These are phyloP conservation scores for Magnolia changhungtana DNA, from an alignment of 164 flowering plant species.

Conservation along the genomic window DNA sequence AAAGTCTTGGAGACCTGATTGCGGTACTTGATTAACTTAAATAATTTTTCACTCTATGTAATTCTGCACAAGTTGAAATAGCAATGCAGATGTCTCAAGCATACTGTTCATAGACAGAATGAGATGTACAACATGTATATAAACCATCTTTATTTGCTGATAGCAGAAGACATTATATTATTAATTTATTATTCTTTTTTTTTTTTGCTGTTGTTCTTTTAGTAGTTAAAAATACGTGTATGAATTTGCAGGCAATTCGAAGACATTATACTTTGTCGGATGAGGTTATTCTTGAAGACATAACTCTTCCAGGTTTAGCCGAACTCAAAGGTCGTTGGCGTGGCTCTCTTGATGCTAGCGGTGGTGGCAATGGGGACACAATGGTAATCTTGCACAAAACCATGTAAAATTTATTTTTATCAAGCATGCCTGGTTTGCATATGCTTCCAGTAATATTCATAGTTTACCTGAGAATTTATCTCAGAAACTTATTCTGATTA, in stretches of 20 bases:
- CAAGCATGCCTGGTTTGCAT: neutral
- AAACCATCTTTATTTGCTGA: neutral
- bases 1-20: constrained; percentile 63
- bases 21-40: constrained; percentile 49
- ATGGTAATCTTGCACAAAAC: constrained; percentile 39
- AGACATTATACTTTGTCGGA: constrained; percentile 47
- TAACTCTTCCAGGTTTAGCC: constrained; percentile 85
- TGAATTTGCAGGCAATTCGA: constrained; percentile 53
- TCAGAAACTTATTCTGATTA: neutral
- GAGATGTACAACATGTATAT: neutral
- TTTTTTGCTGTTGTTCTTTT: neutral
- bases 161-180: neutral
- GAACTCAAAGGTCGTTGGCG: constrained; percentile 92
- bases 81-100: neutral
- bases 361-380: constrained; percentile 99
- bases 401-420: neutral
- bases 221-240: neutral
- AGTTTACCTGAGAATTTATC: neutral
- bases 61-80: neutral
- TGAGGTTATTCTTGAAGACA: constrained; percentile 84
- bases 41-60: neutral
- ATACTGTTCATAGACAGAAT: neutral
- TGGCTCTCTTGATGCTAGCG: constrained; percentile 97
- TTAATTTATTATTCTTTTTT: neutral
- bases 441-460: constrained; percentile 1